Conservation (phyloP, 2,329 filamentous ascomycete genomes). For the Epichloe gansuensis region DNA sequence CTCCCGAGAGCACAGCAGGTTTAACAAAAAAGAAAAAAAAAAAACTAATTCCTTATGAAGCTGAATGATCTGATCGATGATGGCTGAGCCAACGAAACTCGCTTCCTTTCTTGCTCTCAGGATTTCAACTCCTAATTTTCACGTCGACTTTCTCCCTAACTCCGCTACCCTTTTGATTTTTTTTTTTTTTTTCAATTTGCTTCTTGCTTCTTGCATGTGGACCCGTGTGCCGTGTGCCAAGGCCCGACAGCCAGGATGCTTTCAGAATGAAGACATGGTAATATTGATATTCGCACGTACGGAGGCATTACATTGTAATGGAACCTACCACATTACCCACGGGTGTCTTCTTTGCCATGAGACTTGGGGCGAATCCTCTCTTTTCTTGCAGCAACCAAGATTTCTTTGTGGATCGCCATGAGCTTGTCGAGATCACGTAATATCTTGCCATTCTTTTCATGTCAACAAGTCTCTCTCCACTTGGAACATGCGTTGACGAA, state of each 20-base stretch:
- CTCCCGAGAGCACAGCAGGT: no score
- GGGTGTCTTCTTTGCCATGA: neutral
- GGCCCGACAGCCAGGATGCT: neutral
- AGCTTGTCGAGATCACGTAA: neutral
- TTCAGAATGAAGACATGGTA: neutral
- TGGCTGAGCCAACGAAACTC: no score
- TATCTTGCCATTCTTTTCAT: neutral
- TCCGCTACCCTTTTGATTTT: no score
- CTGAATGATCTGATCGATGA: no score
- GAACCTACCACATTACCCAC: neutral
- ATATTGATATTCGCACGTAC: neutral
- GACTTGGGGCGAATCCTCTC: neutral
- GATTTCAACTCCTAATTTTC: no score
- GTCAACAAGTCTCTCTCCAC: neutral
- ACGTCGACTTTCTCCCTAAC: no score
- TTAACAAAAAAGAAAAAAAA: no score
- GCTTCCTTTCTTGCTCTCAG: no score
- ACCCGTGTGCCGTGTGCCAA: neutral
- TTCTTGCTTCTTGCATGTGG: neutral
- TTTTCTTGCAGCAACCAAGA: no score
- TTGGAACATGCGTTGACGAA: neutral
- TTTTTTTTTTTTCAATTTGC: neutral
- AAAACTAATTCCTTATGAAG: no score
- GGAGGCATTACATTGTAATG: neutral
- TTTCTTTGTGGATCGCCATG: neutral